A percentile compares a stretch with the other conserved stretches of the same genome.
Evolutionary conservation across 495 filamentous ascomycete species (phyloP).

Genomic region (Echria macrotheca): DNA sequence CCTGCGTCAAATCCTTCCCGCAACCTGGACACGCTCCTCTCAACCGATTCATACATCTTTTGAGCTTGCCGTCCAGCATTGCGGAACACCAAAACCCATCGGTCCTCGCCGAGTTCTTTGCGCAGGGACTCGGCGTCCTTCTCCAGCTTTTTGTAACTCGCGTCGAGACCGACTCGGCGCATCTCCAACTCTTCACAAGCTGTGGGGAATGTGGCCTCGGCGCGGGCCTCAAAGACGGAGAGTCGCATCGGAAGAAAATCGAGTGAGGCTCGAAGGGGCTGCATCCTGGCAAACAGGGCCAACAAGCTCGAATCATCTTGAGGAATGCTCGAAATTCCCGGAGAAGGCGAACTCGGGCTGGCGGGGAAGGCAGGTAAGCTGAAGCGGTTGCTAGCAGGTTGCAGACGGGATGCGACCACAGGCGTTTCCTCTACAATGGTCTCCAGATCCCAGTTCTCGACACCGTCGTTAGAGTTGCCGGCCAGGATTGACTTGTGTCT

Average conservation of each 20-base stretch:
- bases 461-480: slow-evolving; percentile 50
- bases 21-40: slow-evolving; percentile 75
- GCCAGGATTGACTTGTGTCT: slow-evolving; percentile 67
- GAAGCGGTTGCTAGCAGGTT: slow-evolving; percentile 52
- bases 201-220: slow-evolving; percentile 71
- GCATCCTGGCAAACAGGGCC: slow-evolving; percentile 88
- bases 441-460: slow-evolving; percentile 86
- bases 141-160: slow-evolving; percentile 75
- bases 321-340: slow-evolving; percentile 51
- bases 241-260: slow-evolving; percentile 97
- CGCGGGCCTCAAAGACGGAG: slow-evolving; percentile 74
- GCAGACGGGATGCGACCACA: slow-evolving; percentile 41
- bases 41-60: slow-evolving; percentile 91
- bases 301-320: slow-evolving; percentile 78
- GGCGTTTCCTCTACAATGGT: slow-evolving; percentile 91
- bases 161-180: slow-evolving; percentile 63
- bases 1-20: slow-evolving; percentile 72
- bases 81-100: slow-evolving; percentile 91
- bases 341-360: slow-evolving; percentile 53
- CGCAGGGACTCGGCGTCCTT: slow-evolving; percentile 79
- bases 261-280: slow-evolving; percentile 83
- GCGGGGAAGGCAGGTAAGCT: slow-evolving; percentile 57
- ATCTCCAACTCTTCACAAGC: slow-evolving; percentile 84
- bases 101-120: slow-evolving; percentile 86
- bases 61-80: slow-evolving; percentile 88